Percentiles rank a stretch among this genome's conserved stretches.
Conservation (phyloP, 2,329 filamentous ascomycete genomes). For the Colletotrichum phormii region DNA sequence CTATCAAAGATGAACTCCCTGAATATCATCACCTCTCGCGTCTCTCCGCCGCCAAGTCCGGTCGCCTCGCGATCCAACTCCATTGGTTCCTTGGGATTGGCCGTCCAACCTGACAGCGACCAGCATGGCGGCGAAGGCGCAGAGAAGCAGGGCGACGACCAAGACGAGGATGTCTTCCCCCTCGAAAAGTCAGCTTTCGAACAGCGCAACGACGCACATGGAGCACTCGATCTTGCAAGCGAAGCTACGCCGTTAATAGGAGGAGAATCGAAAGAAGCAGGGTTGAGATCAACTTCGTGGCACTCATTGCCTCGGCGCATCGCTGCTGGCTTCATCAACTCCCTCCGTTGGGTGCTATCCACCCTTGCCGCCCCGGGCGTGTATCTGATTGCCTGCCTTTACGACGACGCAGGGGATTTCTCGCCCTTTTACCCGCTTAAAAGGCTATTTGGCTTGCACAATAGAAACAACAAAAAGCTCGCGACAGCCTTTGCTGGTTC, state of each 20-base stretch:
- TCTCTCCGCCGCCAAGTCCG: slow-evolving; percentile 71
- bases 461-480: slow-evolving; percentile 61
- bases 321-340: slow-evolving; percentile 77
- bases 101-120: slow-evolving; percentile 56
- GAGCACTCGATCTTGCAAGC: slow-evolving; percentile 45
- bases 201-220: slow-evolving; percentile 32
- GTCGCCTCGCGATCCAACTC: slow-evolving; percentile 71
- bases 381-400: slow-evolving; percentile 86
- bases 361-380: slow-evolving; percentile 83
- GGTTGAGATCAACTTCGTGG: slow-evolving; percentile 59
- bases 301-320: slow-evolving; percentile 75
- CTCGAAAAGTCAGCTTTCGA: slow-evolving; percentile 30
- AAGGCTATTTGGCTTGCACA: slow-evolving; percentile 67
- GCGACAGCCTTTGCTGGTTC: slow-evolving; percentile 47
- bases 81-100: slow-evolving; percentile 63
- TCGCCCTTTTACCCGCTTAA: slow-evolving; percentile 80
- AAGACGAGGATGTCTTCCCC: slow-evolving; percentile 46
- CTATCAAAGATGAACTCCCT: slow-evolving; percentile 90
- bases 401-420: slow-evolving; percentile 82
- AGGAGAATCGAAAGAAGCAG: slow-evolving; percentile 39
- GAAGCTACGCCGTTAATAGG: slow-evolving; percentile 79
- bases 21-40: slow-evolving; percentile 90
- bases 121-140: slow-evolving; percentile 44
- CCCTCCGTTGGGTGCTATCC: slow-evolving; percentile 81
- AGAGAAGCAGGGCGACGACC: slow-evolving; percentile 40